These are phyloP conservation scores for Populus hybrid DNA, from an alignment of 441 rosid genomes.

Conservation along the genomic window DNA sequence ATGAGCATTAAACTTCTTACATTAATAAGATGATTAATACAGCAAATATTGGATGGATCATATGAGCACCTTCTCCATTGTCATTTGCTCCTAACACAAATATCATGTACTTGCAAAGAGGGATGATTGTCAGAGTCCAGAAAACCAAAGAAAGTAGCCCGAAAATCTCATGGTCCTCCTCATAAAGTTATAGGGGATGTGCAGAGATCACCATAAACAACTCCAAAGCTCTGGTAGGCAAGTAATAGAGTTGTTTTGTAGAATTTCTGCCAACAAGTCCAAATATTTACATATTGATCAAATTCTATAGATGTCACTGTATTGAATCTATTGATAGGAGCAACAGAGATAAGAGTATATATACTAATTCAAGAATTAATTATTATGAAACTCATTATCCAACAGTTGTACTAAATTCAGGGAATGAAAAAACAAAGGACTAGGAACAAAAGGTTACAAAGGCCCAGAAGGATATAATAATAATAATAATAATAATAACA, in stretches of 20 bases:
- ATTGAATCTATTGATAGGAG: slow-evolving; percentile 13
- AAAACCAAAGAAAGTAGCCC: slow-evolving; percentile 30
- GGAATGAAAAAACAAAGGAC: too few species aligned
- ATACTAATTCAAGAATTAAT: too few species aligned
- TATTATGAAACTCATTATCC: too few species aligned
- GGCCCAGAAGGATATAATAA: too few species aligned
- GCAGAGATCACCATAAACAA: slow-evolving; percentile 25
- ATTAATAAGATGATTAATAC: too few species aligned
- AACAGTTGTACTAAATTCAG: too few species aligned
- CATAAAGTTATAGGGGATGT: slow-evolving; percentile 15
- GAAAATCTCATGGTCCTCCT: slow-evolving; percentile 17
- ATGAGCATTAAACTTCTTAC: too few species aligned
- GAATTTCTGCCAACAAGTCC: too few species aligned
- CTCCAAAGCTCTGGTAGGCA: slow-evolving; percentile 27
- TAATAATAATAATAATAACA: too few species aligned
- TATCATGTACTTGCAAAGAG: slow-evolving; percentile 21
- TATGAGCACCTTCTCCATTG: slow-evolving; percentile 25
- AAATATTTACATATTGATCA: too few species aligned
- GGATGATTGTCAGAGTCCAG: slow-evolving; percentile 31
- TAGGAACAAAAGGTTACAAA: too few species aligned
- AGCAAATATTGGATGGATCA: too few species aligned
- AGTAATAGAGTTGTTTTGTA: not conserved
- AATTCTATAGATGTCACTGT: not conserved
- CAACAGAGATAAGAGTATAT: not conserved
- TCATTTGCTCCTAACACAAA: slow-evolving; percentile 27